These are phyloP conservation scores for Galium porrigens DNA, from an alignment of 305 asterid species.

Conservation along the genomic window DNA sequence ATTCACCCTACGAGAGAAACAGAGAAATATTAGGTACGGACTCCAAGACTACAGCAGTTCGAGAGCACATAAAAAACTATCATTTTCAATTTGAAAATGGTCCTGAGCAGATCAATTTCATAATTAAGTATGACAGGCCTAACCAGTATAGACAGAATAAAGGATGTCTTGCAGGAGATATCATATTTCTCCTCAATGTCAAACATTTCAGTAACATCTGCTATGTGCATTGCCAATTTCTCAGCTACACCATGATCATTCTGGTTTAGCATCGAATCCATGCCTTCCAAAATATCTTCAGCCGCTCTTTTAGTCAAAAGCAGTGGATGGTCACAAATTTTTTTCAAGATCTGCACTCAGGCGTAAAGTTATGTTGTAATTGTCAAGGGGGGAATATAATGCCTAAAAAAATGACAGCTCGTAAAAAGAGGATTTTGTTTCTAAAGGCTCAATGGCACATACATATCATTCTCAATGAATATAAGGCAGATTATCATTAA, in stretches of 20 bases:
- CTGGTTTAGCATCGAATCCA: conserved; percentile 50
- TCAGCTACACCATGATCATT: conserved; percentile 71
- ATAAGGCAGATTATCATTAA: background rate
- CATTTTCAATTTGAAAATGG: background rate
- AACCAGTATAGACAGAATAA: conserved; percentile 64
- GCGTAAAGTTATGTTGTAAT: background rate
- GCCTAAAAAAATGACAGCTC: background rate
- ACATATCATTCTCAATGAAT: background rate
- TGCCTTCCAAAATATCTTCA: conserved; percentile 88
- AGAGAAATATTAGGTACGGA: conserved; percentile 10
- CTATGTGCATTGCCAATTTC: conserved; percentile 76
- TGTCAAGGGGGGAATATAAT: background rate
- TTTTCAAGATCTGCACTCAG: conserved; percentile 61
- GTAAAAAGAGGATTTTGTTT: conserved; percentile 1
- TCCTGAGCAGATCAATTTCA: background rate
- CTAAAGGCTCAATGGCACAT: background rate
- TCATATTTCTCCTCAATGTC: conserved; percentile 51
- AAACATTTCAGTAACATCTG: conserved; percentile 65
- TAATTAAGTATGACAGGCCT: conserved; percentile 12
- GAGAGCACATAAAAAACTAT: background rate
- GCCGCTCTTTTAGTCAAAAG: conserved; percentile 92
- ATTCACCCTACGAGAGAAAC: conserved; percentile 40
- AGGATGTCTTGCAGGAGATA: conserved; percentile 75
- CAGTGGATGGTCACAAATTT: conserved; percentile 92
- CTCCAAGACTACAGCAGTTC: background rate